Percentiles rank a stretch among this genome's conserved stretches.
Conservation (phyloP, 345 rosid species). For the Eucalyptus cladocalyx region DNA sequence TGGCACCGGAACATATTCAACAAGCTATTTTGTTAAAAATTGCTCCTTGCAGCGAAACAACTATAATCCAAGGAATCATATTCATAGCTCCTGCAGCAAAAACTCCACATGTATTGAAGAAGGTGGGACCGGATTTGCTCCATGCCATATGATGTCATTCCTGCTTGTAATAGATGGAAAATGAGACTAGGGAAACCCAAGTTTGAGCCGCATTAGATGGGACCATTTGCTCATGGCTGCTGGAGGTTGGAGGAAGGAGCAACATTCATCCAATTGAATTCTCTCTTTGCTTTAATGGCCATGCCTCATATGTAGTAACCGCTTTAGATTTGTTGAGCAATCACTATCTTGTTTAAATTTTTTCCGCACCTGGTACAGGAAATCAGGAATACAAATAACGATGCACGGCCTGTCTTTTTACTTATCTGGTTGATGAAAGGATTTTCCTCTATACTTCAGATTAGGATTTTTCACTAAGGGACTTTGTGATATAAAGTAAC, state of each 20-base stretch:
- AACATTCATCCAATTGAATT: slow-evolving; percentile 74
- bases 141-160: slow-evolving; percentile 31
- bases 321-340: not conserved
- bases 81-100: too few relatives aligned
- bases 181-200: not conserved
- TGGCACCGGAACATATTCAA: too few relatives aligned
- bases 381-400: not conserved
- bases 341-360: not conserved
- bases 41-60: too few relatives aligned
- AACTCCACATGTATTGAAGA: too few relatives aligned
- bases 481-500: not conserved
- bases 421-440: not conserved
- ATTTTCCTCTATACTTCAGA: not conserved
- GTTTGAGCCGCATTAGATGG: slow-evolving; percentile 48
- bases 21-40: too few relatives aligned
- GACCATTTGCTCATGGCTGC: slow-evolving; percentile 82
- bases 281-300: slow-evolving; percentile 71
- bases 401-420: not conserved
- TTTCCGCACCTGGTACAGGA: not conserved
- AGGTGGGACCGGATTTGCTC: slow-evolving; percentile 18
- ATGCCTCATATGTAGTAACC: slow-evolving; percentile 50
- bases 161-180: slow-evolving; percentile 33
- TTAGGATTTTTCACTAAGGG: not conserved
- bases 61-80: too few relatives aligned
- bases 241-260: slow-evolving; percentile 91